Evolutionary conservation across 805 yeast species (phyloP), one percentile per base, ranked within the genome.

Genomic region (Schizosaccharomyces pombe): DNA sequence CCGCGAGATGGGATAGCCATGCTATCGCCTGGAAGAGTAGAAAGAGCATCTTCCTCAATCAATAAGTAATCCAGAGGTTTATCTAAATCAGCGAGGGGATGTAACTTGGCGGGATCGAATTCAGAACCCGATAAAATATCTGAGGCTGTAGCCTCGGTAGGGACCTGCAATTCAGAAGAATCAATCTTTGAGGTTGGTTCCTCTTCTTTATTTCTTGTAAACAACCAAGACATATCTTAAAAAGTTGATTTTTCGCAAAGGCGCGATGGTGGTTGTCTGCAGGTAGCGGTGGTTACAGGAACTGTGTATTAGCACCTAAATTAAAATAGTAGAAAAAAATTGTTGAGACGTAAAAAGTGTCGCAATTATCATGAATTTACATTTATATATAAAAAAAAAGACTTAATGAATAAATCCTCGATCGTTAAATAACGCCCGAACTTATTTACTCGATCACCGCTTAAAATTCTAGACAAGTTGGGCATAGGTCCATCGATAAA

Each of bases 1-100:
- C 94, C 94, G 70, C 96, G 80, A n/a, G 94, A 82, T 29, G 98
- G 95, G 58, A 91, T 75, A 57, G 89, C 66, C 56, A 95, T 94
- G 64, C 84, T 85, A 1, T 94, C 77, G 40, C 95, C 95, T 63
- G 85, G 93, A 62, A 84, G 67, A n/a, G 75, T 68, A 52, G 78
- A 75, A 58, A 86, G 70, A 58, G 78, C 73, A 60, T 86, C 95
- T 57, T 80, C 87, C 62, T 89, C 96, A 58, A 91, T 72, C 61
- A 89, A 95, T 60, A 91, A 70, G 65, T 79, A 89, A 67, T 91
- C 96, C 54, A 91, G 76, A 5, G 57, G 58, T 40, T 55, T 47
- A n/a, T 55, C 62, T 30, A 60, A 53, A 6, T 61, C 60, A 9
- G 62, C 62, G 16, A 60, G 55, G 30, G 62, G 62, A 43, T 60